phyloP scores from a whole-genome alignment of 768 basidiomycete genomes.

The Phylloporus sp. region DNA sequence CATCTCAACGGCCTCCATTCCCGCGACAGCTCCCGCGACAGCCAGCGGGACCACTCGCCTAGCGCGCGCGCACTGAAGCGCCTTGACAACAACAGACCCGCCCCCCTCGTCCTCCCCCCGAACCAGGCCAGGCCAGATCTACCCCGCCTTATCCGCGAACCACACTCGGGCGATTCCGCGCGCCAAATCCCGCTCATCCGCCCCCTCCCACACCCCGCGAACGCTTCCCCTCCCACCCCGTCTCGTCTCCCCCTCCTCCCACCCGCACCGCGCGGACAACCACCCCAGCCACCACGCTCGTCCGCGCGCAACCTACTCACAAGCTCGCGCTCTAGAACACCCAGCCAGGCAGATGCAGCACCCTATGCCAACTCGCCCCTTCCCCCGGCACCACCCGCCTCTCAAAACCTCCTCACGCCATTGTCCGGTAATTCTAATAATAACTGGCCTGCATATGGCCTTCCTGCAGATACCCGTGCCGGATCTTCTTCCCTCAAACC shows the following conservation, averaged over 20 bases:
- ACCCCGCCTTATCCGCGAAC: conserved; percentile 68
- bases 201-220: conserved; percentile 30
- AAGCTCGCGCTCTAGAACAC: conserved; percentile 43
- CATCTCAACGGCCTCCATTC: conserved; percentile 16
- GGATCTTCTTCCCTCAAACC: conserved; percentile 41
- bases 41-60: too few species aligned
- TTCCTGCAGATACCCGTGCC: conserved; percentile 61
- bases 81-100: conserved; percentile 64
- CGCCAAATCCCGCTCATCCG: conserved; percentile 27
- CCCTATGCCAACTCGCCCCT: conserved; percentile 41
- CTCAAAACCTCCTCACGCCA: conserved; percentile 43
- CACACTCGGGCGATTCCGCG: conserved; percentile 33
- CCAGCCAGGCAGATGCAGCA: conserved; percentile 53
- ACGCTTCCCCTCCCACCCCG: conserved; percentile 8
- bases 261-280: conserved; percentile 65
- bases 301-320: conserved; percentile 31
- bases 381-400: conserved; percentile 31
- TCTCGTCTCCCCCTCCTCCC: conserved; percentile 39
- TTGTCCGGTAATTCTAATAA: conserved; percentile 23
- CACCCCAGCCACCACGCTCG: conserved; percentile 45
- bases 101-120: conserved; percentile 71
- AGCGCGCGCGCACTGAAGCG: conserved; percentile 40
- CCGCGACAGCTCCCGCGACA: conserved; percentile 22
- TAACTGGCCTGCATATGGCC: conserved; percentile 48
- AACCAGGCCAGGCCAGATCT: conserved; percentile 55